Base-by-base conservation (phyloP, 2,329 filamentous ascomycete species). In the Westerdykella ornata region DNA sequence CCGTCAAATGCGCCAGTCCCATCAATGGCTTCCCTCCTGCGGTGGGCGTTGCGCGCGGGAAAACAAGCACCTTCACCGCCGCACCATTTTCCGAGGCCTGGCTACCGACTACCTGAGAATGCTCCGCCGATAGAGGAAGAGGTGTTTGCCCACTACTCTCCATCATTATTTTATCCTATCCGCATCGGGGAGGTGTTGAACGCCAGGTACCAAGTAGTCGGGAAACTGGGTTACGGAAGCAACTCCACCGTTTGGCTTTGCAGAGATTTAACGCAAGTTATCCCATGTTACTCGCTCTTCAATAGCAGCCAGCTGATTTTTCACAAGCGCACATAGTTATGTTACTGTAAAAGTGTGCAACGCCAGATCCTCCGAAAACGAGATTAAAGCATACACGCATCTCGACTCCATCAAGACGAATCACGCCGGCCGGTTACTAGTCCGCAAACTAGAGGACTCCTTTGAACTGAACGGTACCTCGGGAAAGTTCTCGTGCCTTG, bases 201-300 rank as follows among this genome's bases (percentile, higher is more conserved):
- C 37, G 43, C 45, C 30, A 51, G 49, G 42, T 61, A 49, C 37
- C 54, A 54, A 33, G 34, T 61, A 35, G 35, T 60, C 5, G 50
- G 46, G 31, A 58, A 61, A 45, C 48, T 60, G 3, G 57, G 55
- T 11, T 60, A 51, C 37, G 55, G 57, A 35, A 37, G 41, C 32
- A 45, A 47, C 42, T 59, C 57, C 3, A 60, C 55, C 13, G 55
- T 56, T 31, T 61, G 54, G 57, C 47, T 61, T 22, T 53, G 48
- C 45, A 48, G 49, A 30, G 46, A 58, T 47, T 44, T 59, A 31
- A 28, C 36, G 52, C 52, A 45, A 45, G 43, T 54, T n/a, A n/a
- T n/a, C n/a, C n/a, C 26, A 29, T 8, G 26, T n/a, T 8, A 29
- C 26, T n/a, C 26, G 26, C 8, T 29, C 26, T 8, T n/a, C 26